phyloP scores from a whole-genome alignment of 352 stramenopile genomes.

The Pythium phragmiticola region DNA sequence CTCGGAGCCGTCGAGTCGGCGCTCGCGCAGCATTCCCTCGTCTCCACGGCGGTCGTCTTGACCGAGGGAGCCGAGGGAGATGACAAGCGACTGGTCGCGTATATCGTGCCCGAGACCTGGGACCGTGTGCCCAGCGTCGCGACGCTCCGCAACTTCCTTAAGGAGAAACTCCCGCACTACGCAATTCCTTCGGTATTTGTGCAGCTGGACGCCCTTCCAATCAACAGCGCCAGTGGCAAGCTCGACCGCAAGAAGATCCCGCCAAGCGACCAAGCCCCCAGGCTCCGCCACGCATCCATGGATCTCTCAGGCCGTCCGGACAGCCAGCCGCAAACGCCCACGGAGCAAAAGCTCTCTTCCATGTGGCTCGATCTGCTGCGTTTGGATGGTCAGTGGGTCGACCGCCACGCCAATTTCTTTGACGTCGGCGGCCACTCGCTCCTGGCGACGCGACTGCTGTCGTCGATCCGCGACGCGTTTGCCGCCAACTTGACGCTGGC shows the following conservation, averaged over 20 bases:
- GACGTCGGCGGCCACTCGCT: conserved; percentile 81
- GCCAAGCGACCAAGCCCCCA: conserved; percentile 60
- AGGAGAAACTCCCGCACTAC: conserved; percentile 79
- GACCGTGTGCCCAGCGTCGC: conserved; percentile 60
- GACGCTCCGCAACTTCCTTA: conserved; percentile 66
- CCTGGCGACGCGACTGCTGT: conserved; percentile 70
- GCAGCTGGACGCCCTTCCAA: conserved; percentile 81
- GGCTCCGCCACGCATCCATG: conserved; percentile 72
- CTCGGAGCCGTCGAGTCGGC: conserved; percentile 90
- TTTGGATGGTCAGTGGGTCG: conserved; percentile 54
- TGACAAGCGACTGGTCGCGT: conserved; percentile 92
- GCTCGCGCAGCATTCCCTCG: conserved; percentile 79
- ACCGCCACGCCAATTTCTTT: conserved; percentile 73
- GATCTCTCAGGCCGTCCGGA: conserved; percentile 49
- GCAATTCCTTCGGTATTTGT: conserved; percentile 82
- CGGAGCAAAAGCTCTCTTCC: conserved; percentile 52
- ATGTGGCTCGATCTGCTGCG: conserved; percentile 72
- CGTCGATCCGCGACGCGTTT: conserved; percentile 64
- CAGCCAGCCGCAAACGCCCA: conserved; percentile 54
- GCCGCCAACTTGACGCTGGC: conserved; percentile 69
- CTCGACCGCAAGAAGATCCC: conserved; percentile 88
- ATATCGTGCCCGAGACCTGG: conserved; percentile 84
- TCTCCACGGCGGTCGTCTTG: conserved; percentile 89
- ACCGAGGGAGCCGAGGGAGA: conserved; percentile 82
- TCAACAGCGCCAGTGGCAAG: conserved; percentile 87